These are phyloP conservation scores for Quercus cerris DNA, from an alignment of 306 rosid genomes.

Conservation along the genomic window DNA sequence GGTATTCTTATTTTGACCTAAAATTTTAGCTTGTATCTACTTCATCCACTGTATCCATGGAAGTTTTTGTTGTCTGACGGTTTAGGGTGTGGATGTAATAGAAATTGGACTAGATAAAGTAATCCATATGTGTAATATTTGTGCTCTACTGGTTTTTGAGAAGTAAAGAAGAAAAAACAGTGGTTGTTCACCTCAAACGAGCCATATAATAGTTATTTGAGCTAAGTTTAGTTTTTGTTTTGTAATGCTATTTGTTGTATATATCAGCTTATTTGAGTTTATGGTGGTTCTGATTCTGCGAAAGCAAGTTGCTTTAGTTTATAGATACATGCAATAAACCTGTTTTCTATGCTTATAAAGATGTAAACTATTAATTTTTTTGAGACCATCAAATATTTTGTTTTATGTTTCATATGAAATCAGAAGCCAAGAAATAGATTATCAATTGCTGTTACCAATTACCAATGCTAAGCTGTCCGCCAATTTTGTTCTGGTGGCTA, in stretches of 20 bases:
- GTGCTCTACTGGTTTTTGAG: not conserved
- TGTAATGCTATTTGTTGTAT: not conserved
- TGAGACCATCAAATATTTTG: not conserved
- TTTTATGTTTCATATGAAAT: not conserved
- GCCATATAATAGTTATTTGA: too few relatives aligned
- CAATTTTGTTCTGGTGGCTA: too few relatives aligned
- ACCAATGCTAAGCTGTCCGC: too few relatives aligned
- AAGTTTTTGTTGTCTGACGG: not conserved
- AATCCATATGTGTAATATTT: not conserved
- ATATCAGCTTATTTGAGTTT: not conserved
- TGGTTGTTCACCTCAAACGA: not conserved
- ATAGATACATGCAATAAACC: not conserved
- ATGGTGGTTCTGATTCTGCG: not conserved
- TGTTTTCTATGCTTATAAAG: not conserved
- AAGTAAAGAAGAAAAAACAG: not conserved
- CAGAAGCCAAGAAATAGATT: not conserved
- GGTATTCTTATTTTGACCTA: not conserved
- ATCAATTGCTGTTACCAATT: not conserved
- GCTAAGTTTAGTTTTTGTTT: not conserved
- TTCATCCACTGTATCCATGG: not conserved
- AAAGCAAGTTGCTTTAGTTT: not conserved
- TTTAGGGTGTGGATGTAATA: not conserved
- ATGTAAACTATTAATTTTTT: not conserved
- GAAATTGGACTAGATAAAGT: not conserved
- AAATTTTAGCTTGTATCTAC: not conserved